These are phyloP conservation scores for Rhodotorula sp. DNA, from an alignment of 1,284 basidiomycete species.

Conservation along the genomic window DNA sequence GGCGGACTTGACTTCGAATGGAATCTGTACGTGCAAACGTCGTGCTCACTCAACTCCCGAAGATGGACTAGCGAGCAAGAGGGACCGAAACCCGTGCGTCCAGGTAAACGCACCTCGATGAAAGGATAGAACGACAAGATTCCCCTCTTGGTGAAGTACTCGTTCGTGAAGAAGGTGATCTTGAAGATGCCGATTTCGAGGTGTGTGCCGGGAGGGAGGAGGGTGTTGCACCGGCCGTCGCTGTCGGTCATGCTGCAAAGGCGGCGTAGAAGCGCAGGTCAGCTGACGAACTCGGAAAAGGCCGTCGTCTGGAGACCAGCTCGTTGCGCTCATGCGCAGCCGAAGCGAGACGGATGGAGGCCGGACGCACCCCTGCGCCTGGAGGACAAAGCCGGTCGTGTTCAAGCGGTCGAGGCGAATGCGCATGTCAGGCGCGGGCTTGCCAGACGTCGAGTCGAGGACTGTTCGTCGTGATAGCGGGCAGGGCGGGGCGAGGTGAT, in stretches of 20 bases:
- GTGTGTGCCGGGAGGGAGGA: constrained; percentile 34
- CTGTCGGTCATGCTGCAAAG: constrained; percentile 41
- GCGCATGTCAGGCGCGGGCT: constrained; percentile 45
- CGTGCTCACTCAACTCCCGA: not conserved
- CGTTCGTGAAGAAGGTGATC: constrained; percentile 46
- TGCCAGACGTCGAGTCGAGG: constrained; percentile 47
- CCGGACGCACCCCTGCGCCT: constrained; percentile 39
- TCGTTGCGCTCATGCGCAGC: not conserved
- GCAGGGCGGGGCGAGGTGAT: too few species aligned
- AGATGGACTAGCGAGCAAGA: too few species aligned
- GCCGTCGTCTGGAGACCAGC: not conserved
- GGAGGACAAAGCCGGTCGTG: constrained; percentile 41
- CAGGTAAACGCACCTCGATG: constrained; percentile 40
- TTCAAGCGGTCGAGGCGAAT: constrained; percentile 45
- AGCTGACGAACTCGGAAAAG: not conserved
- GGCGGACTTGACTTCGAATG: constrained; percentile 45
- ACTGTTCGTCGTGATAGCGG: too few species aligned
- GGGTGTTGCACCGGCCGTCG: constrained; percentile 44
- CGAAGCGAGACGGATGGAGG: too few species aligned
- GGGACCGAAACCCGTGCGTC: too few species aligned
- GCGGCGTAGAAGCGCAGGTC: not conserved
- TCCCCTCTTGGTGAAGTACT: constrained; percentile 43
- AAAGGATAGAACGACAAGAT: constrained; percentile 47
- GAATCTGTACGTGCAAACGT: constrained; percentile 31
- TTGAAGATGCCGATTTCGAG: constrained; percentile 46